Base-by-base conservation (phyloP, 306 rosid genomes). In the Rosa multiflora region DNA sequence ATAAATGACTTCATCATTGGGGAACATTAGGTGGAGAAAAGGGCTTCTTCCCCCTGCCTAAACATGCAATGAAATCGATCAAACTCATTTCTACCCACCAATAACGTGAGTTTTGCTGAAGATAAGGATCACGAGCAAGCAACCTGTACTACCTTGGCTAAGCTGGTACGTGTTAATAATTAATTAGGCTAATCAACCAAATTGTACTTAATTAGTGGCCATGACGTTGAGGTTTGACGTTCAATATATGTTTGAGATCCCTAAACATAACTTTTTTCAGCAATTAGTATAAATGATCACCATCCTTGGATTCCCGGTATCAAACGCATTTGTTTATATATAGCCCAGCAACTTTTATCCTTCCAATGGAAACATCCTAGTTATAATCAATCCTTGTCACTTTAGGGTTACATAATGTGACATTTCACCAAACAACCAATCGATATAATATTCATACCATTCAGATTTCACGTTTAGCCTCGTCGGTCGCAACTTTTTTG, bases 111-210 rank as follows among this genome's bases (percentile, higher is more conserved):
- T 26, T 69, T 67, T 1, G n/a, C 55, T 71, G 42, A 62, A 72
- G 81, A 76, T 77, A 63, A 71, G 46, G 61, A 71, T 63, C 43
- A 29, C 43, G 20, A 52, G 42, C 15, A 23, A 43, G 20, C 70
- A 43, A 18, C 49, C n/a, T 61, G 40, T 37, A 61, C 4, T 67
- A 42, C 6, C 46, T 43, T 10, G 26, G 8, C 7, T 62, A 11
- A 11, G 43, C 35, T 4, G 4, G 71, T 0, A 0, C 48, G 42
- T 29, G 51, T 37, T 44, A 63, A 35, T 21, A 51, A 14, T 32
- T 8, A 23, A 1, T 26, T 59, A 26, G 67, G 37, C 67, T 37
- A 58, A 29, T 52, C 67, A 80, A 23, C 7, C 42, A 13, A 74
- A 37, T 20, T 29, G 55, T 53, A 56, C 46, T 74, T 66, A 0